Evolutionary conservation across 805 yeast species (phyloP).

Genomic region (Suhomyces sp.): DNA sequence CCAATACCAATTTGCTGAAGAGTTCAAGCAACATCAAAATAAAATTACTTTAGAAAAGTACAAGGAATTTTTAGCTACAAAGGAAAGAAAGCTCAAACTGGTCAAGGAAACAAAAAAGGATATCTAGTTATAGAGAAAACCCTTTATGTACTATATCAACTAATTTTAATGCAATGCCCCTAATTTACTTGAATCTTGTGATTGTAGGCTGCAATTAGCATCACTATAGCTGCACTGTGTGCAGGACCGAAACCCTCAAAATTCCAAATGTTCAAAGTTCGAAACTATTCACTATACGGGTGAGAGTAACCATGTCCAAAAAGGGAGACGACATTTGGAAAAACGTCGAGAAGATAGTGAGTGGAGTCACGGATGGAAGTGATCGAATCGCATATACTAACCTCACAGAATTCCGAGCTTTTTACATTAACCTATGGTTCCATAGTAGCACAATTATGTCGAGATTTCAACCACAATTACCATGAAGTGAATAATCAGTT

Average conservation of each 20-base stretch:
- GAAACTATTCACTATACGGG: not conserved
- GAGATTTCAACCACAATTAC: slow-evolving; percentile 76
- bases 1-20: slow-evolving; percentile 59
- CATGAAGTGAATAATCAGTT: slow-evolving; percentile 76
- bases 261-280: not conserved
- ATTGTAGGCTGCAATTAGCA: not conserved
- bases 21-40: slow-evolving; percentile 63
- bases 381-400: slow-evolving; percentile 3
- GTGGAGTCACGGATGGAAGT: slow-evolving; percentile 24
- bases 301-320: slow-evolving; percentile 21
- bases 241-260: not conserved
- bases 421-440: slow-evolving; percentile 95
- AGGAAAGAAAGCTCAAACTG: slow-evolving; percentile 15
- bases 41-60: slow-evolving; percentile 67
- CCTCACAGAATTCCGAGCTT: slow-evolving; percentile 72
- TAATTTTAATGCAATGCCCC: not conserved
- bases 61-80: slow-evolving; percentile 50
- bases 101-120: slow-evolving; percentile 7
- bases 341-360: slow-evolving; percentile 76
- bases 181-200: not conserved
- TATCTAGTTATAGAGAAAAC: not conserved
- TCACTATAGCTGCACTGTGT: not conserved
- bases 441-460: slow-evolving; percentile 85
- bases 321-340: slow-evolving; percentile 91
- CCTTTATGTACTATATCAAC: not conserved